phyloP scores from a whole-genome alignment of 495 filamentous ascomycete species.

The Wilcoxina mikolae region DNA sequence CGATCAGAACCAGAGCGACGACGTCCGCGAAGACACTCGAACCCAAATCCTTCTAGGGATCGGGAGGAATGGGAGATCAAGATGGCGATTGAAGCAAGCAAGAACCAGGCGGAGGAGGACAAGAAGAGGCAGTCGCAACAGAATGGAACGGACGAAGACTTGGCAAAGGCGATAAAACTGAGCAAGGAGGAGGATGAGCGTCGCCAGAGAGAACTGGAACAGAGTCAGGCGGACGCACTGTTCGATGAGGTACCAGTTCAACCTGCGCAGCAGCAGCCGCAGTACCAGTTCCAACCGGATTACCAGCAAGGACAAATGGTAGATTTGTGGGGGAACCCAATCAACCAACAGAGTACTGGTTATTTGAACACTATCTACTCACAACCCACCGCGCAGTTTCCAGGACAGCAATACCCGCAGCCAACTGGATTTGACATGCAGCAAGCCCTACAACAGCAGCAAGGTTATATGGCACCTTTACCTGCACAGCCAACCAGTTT shows the following conservation, averaged over 20 bases:
- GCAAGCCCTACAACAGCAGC: conserved; percentile 32
- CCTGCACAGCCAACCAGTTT: conserved; percentile 65
- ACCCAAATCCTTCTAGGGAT: conserved; percentile 24
- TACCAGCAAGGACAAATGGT: conserved; percentile 93
- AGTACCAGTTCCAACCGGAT: conserved; percentile 36
- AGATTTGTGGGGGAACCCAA: conserved; percentile 91
- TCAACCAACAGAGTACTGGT: conserved; percentile 68
- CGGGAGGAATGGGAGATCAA: conserved; percentile 89
- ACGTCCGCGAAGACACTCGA: conserved; percentile 26
- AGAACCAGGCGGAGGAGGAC: conserved; percentile 88
- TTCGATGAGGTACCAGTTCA: conserved; percentile 62
- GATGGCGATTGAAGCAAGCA: conserved; percentile 91
- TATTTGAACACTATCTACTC: conserved; percentile 77
- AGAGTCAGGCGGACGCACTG: conserved; percentile 67
- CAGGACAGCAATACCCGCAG: conserved; percentile 20
- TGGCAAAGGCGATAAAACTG: conserved; percentile 89
- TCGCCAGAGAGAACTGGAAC: conserved; percentile 73
- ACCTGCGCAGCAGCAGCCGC: conserved; percentile 25
- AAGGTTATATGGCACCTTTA: conserved; percentile 31
- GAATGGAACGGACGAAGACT: conserved; percentile 60
- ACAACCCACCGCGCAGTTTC: conserved; percentile 43
- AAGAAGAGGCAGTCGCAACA: conserved; percentile 35
- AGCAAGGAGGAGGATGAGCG: conserved; percentile 76
- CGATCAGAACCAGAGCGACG: conserved; percentile 31
- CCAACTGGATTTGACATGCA: conserved; percentile 42